Percentiles rank a stretch among this genome's conserved stretches.
Conservation (phyloP, 257 asterid species). For the Avicennia marina region DNA sequence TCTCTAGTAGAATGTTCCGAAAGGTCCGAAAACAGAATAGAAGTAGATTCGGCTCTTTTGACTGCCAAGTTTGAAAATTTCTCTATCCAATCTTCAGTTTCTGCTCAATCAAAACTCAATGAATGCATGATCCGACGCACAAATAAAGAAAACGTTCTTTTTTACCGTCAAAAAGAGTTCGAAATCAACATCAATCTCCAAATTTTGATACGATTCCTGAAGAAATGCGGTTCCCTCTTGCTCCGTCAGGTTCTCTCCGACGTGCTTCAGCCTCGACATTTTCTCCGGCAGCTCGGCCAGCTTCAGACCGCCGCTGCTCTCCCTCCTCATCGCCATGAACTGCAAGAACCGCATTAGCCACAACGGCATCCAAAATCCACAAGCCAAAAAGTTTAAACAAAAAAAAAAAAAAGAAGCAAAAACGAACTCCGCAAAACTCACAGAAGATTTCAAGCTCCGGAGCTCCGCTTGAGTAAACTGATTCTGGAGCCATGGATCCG, state of each 20-base stretch:
- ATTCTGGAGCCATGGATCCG: constrained; percentile 98
- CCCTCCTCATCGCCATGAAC: constrained; percentile 77
- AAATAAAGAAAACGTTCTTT: neutral
- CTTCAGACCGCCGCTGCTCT: constrained; percentile 58
- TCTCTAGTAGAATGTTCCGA: constrained; percentile 1
- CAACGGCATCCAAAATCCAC: constrained; percentile 15
- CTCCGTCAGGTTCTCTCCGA: constrained; percentile 79
- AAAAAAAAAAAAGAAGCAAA: neutral
- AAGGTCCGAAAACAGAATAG: neutral
- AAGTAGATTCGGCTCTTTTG: neutral
- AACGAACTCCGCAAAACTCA: constrained; percentile 24
- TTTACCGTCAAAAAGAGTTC: constrained; percentile 89
- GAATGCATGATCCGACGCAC: constrained; percentile 2
- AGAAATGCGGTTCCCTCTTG: constrained; percentile 70
- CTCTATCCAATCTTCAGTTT: constrained; percentile 13
- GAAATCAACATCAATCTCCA: constrained; percentile 80
- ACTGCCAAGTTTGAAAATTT: neutral
- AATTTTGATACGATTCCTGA: constrained; percentile 54
- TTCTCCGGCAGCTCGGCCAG: constrained; percentile 74
- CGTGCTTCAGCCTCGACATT: constrained; percentile 82
- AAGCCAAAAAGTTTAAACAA: neutral
- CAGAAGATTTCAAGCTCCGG: constrained; percentile 73
- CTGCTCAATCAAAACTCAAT: constrained; percentile 17
- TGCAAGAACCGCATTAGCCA: constrained; percentile 27
- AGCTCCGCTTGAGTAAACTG: constrained; percentile 96